phyloP scores from a whole-genome alignment of 208 protist species.

The Vickermania spadyakhi region DNA sequence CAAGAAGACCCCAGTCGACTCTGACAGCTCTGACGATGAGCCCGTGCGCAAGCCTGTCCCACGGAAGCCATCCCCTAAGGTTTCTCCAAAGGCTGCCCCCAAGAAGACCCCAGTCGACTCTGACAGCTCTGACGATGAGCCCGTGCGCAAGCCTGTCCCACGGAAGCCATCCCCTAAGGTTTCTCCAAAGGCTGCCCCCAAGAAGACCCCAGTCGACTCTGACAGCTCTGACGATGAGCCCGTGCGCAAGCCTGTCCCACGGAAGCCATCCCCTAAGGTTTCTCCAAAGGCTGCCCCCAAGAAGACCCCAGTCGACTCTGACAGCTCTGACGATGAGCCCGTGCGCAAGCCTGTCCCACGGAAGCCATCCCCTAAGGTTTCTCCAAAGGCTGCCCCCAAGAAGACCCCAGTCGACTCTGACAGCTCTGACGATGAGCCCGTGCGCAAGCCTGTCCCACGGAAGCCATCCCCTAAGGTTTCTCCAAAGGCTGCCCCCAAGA shows the following conservation, averaged over 20 bases:
- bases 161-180: constrained; percentile 23
- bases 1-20: constrained; percentile 36
- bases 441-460: constrained; percentile 7
- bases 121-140: constrained; percentile 50
- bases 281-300: constrained; percentile 11
- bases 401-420: constrained; percentile 8
- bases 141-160: constrained; percentile 35
- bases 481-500: constrained; percentile 14
- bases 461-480: constrained; percentile 21
- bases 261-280: constrained; percentile 21
- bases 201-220: constrained; percentile 22
- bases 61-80: constrained; percentile 6
- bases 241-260: constrained; percentile 36
- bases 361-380: too few species aligned
- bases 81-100: constrained; percentile 15
- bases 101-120: constrained; percentile 20
- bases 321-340: constrained; percentile 15
- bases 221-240: constrained; percentile 27
- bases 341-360: constrained; percentile 18
- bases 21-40: constrained; percentile 21
- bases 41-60: constrained; percentile 14
- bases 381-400: constrained; percentile 5
- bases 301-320: constrained; percentile 16
- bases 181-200: constrained; percentile 11
- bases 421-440: constrained; percentile 15